Evolutionary conservation across 257 asterid species (phyloP).

Genomic region (Anisodus acutangulus): DNA sequence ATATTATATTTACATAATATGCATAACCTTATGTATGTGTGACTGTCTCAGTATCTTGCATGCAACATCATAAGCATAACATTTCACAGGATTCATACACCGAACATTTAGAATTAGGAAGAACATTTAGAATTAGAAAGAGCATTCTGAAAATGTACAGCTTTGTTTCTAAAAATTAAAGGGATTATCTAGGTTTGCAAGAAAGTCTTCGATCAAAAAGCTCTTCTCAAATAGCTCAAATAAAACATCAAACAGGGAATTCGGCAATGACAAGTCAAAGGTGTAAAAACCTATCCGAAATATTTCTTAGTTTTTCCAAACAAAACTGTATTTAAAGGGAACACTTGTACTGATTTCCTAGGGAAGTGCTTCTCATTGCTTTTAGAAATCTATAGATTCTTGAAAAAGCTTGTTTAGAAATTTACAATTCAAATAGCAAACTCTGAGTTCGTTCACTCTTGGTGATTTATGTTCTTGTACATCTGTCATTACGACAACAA

Average conservation of each 20-base stretch:
- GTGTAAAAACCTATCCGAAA: not conserved
- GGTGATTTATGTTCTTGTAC: slow-evolving; percentile 2
- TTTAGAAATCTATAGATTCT: not conserved
- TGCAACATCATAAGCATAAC: not conserved
- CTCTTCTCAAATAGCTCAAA: not conserved
- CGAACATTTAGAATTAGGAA: not conserved
- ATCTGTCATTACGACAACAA: not conserved
- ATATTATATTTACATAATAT: not conserved
- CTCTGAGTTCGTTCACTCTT: not conserved
- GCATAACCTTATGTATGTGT: not conserved
- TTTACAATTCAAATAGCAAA: not conserved
- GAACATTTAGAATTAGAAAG: not conserved
- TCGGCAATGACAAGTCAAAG: not conserved
- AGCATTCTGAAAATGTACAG: not conserved
- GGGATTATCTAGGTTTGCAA: not conserved
- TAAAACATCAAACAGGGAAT: not conserved
- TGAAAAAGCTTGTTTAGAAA: not conserved
- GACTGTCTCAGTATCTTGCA: slow-evolving; percentile 3
- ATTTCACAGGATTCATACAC: not conserved
- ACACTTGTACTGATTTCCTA: not conserved
- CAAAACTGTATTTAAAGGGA: slow-evolving; percentile 2
- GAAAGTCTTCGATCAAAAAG: not conserved
- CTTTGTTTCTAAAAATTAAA: not conserved
- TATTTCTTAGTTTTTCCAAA: not conserved
- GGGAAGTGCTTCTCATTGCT: not conserved